These are phyloP conservation scores for Fusarium drepaniforme DNA, from an alignment of 2,329 filamentous ascomycete genomes.

Conservation along the genomic window DNA sequence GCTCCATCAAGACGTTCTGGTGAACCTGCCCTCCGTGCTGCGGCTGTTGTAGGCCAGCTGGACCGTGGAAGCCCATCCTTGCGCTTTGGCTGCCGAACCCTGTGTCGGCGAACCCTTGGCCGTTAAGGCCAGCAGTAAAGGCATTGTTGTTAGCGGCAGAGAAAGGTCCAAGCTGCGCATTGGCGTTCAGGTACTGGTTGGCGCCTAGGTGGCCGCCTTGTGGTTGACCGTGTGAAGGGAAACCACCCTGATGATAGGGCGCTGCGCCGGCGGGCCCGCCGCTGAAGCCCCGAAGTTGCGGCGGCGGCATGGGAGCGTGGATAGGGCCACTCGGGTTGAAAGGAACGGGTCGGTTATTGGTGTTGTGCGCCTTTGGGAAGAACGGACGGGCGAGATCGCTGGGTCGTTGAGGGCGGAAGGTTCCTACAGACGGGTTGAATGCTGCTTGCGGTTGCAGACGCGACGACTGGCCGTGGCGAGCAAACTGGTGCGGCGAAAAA, in stretches of 20 bases:
- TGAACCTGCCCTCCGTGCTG: constrained; percentile 62
- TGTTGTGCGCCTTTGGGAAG: background rate
- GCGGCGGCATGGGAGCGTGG: constrained; percentile 50
- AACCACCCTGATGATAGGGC: constrained; percentile 61
- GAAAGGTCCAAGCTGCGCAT: constrained; percentile 77
- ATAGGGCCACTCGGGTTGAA: background rate
- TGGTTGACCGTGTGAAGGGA: constrained; percentile 64
- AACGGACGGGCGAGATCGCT: background rate
- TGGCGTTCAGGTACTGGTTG: constrained; percentile 80
- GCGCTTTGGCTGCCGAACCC: constrained; percentile 89
- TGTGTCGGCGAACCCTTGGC: constrained; percentile 71
- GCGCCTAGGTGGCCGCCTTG: constrained; percentile 68
- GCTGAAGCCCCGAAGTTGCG: constrained; percentile 54
- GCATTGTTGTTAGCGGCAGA: constrained; percentile 64
- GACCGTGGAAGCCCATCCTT: constrained; percentile 83
- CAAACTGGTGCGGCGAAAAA: background rate
- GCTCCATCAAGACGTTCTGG: constrained; percentile 57
- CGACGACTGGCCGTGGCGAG: background rate
- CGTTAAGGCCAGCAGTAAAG: constrained; percentile 69
- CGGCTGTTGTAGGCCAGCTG: constrained; percentile 68
- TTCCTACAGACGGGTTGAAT: background rate
- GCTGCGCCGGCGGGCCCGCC: constrained; percentile 52
- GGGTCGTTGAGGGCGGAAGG: background rate
- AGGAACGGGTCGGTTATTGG: background rate
- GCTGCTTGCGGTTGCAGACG: background rate